Conservation (phyloP, 1,284 basidiomycete genomes). For the Volvariella surrecta region DNA sequence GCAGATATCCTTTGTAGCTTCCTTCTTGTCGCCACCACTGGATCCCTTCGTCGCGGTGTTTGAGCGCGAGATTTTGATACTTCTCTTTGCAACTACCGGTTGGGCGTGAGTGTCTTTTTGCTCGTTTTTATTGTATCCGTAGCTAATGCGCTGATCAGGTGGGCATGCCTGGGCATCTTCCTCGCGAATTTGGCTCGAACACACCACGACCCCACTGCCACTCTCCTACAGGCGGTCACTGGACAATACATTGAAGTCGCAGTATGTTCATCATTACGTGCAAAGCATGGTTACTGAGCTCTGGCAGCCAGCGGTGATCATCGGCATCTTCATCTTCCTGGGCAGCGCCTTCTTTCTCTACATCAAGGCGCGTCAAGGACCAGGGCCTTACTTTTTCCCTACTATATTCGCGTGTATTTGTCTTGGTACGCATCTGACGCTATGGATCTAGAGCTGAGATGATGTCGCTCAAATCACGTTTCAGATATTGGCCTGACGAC, state of each 20-base stretch:
- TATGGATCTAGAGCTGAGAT: no score
- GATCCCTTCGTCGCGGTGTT: slow-evolving; percentile 62
- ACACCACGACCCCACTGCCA: slow-evolving; percentile 31
- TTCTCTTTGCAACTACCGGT: slow-evolving; percentile 38
- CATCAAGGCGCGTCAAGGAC: slow-evolving; percentile 53
- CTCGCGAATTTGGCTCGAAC: slow-evolving; percentile 53
- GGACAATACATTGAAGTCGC: slow-evolving; percentile 54
- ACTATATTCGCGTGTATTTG: slow-evolving; percentile 4
- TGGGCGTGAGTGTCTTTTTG: slow-evolving; percentile 51
- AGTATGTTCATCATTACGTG: slow-evolving; percentile 25
- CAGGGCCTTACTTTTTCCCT: slow-evolving; percentile 54
- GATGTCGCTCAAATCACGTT: background rate
- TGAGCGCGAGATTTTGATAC: slow-evolving; percentile 60
- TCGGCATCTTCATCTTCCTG: slow-evolving; percentile 58
- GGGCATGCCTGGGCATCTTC: slow-evolving; percentile 59
- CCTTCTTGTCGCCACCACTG: slow-evolving; percentile 59
- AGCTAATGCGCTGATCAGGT: slow-evolving; percentile 29
- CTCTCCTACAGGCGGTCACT: slow-evolving; percentile 28
- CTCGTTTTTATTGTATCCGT: background rate
- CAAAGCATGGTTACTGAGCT: background rate
- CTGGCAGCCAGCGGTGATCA: slow-evolving; percentile 48
- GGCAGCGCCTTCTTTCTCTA: slow-evolving; percentile 57
- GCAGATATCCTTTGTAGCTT: slow-evolving; percentile 27
- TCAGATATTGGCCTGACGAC: slow-evolving; percentile 56
- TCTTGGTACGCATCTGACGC: slow-evolving; percentile 2